These are phyloP conservation scores for Brassica napus DNA, from an alignment of 345 rosid species.

Conservation along the genomic window Da-Ae NC_063451.1:29992001-29992500, in stretches of 20 bases:
- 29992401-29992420: neutral
- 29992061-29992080: neutral
- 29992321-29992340: neutral
- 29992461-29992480: neutral
- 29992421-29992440: neutral
- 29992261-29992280: neutral
- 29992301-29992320: neutral
- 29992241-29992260: neutral
- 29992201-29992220: neutral
- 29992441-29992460: neutral
- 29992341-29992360: neutral
- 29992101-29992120: neutral
- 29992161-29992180: neutral
- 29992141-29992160: neutral
- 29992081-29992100: neutral
- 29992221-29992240: neutral
- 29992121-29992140: neutral
- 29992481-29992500: slow-evolving; percentile 1
- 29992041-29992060: neutral
- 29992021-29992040: neutral
- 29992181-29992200: neutral
- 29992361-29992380: neutral
- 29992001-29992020: neutral
- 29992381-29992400: neutral
- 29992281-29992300: neutral